Evolutionary conservation across 73 alveolate species (phyloP).

Genomic region (Paramecium tetraurelia): DNA sequence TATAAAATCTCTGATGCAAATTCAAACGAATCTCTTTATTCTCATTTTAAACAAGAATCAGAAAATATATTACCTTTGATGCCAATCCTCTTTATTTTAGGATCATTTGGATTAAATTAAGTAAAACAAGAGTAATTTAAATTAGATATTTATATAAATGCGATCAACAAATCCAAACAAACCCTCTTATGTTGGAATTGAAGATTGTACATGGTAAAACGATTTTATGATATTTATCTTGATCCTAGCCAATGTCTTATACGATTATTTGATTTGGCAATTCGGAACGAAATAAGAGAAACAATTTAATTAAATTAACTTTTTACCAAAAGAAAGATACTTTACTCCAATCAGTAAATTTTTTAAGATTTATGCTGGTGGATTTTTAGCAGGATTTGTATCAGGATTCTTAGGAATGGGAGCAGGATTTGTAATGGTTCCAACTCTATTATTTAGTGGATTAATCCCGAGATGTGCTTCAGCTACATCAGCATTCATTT

Average conservation of each 20-base stretch:
- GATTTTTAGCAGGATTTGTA: background rate
- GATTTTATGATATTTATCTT: background rate
- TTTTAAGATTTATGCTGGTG: background rate
- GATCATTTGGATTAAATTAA: slow-evolving; percentile 28
- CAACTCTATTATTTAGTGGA: background rate
- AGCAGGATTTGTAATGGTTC: slow-evolving; percentile 26
- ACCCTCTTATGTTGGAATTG: background rate
- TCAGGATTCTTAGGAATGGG: slow-evolving; percentile 24
- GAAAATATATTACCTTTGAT: background rate
- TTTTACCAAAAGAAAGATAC: background rate
- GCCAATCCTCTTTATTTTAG: background rate
- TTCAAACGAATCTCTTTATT: background rate
- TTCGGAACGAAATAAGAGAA: background rate
- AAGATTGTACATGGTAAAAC: slow-evolving; percentile 4
- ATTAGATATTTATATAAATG: slow-evolving; percentile 24
- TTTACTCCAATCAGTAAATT: background rate
- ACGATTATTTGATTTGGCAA: background rate
- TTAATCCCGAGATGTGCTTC: background rate
- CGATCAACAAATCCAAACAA: background rate
- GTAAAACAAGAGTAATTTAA: background rate
- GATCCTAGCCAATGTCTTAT: background rate
- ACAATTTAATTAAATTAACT: background rate
- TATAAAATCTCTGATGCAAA: background rate
- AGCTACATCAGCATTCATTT: slow-evolving; percentile 45
- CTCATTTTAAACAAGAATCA: background rate